Conservation (phyloP, 352 stramenopile genomes). For the Phytophthora uliginosa region DNA sequence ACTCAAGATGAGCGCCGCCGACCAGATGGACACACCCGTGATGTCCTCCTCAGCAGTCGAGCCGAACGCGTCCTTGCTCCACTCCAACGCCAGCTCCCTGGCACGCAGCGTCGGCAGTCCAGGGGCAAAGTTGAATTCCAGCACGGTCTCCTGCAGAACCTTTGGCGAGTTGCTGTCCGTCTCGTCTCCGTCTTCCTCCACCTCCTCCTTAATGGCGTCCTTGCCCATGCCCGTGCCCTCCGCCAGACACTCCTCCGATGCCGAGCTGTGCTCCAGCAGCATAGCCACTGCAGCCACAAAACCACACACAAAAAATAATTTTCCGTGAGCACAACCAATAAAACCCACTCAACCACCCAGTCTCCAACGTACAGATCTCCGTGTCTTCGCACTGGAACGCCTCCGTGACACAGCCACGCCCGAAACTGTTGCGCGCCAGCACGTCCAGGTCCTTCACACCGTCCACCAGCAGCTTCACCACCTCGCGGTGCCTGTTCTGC, state of each 20-base stretch:
- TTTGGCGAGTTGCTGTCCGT: constrained; percentile 53
- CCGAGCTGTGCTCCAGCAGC: constrained; percentile 83
- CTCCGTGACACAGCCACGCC: constrained; percentile 83
- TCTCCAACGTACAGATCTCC: constrained; percentile 72
- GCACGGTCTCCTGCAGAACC: constrained; percentile 85
- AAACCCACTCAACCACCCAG: background rate
- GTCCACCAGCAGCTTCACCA: constrained; percentile 81
- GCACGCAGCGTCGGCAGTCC: constrained; percentile 71
- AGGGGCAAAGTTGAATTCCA: constrained; percentile 81
- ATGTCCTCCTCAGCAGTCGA: constrained; percentile 88
- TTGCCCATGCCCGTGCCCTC: constrained; percentile 81
- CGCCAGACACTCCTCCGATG: constrained; percentile 79
- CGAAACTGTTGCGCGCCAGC: constrained; percentile 85
- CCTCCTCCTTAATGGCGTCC: constrained; percentile 70
- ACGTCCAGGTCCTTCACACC: constrained; percentile 81
- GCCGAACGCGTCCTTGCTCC: constrained; percentile 85
- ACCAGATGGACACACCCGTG: constrained; percentile 91
- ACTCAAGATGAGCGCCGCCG: constrained; percentile 86
- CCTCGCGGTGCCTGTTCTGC: constrained; percentile 87
- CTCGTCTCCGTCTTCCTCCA: constrained; percentile 71
- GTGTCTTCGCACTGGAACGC: constrained; percentile 88
- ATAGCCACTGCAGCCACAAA: constrained; percentile 54
- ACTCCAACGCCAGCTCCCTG: constrained; percentile 86
- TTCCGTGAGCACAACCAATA: background rate
- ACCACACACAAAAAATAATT: background rate